These are phyloP conservation scores for Cutaneotrichosporon curvatum DNA, from an alignment of 1,284 basidiomycete species.

Conservation along the genomic window DNA sequence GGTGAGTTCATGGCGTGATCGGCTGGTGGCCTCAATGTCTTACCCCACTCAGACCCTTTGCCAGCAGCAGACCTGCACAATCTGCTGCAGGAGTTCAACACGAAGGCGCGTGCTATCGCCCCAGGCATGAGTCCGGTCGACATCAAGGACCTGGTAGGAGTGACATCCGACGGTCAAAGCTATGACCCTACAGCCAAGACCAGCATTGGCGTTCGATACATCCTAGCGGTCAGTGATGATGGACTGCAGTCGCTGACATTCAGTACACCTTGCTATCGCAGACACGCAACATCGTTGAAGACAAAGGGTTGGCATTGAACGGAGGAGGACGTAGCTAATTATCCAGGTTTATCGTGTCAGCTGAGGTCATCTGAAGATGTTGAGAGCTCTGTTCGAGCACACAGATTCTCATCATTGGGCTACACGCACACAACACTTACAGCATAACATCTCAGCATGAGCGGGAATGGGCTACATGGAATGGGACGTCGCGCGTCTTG, in stretches of 20 bases:
- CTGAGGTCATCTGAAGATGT: background rate
- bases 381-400: no score
- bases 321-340: background rate
- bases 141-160: slow-evolving; percentile 15
- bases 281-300: slow-evolving; percentile 41
- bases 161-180: slow-evolving; percentile 24
- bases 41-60: slow-evolving; percentile 30
- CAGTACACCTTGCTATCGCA: slow-evolving; percentile 42
- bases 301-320: slow-evolving; percentile 39
- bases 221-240: slow-evolving; percentile 23
- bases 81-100: slow-evolving; percentile 38
- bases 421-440: no score
- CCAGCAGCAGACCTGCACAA: slow-evolving; percentile 44
- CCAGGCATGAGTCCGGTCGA: slow-evolving; percentile 2
- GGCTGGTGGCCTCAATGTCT: no score
- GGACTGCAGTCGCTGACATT: background rate
- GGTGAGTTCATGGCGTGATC: no score
- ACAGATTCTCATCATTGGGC: no score
- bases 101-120: slow-evolving; percentile 12
- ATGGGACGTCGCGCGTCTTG: no score
- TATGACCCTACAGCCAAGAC: slow-evolving; percentile 4
- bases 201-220: slow-evolving; percentile 24
- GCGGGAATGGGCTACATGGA: no score
- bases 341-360: background rate
- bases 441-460: no score